These are phyloP conservation scores for Trebouxia gelatinosa DNA, from an alignment of 163 green algal genomes.

Conservation along the genomic window DNA sequence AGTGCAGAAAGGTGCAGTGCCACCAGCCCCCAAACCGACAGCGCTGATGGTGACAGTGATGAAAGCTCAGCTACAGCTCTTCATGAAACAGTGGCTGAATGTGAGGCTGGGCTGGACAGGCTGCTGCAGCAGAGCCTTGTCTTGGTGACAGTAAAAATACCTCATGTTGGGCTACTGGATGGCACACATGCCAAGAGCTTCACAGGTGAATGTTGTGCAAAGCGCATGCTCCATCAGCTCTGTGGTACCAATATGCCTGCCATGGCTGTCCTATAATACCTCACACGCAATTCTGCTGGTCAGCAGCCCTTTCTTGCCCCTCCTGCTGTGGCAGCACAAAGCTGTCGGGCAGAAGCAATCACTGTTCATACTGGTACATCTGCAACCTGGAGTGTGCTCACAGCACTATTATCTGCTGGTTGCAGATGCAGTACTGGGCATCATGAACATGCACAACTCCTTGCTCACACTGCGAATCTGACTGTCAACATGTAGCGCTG, in stretches of 20 bases:
- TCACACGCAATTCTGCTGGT: background rate
- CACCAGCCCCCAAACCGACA: background rate
- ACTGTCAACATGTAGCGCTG: background rate
- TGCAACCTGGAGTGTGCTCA: background rate
- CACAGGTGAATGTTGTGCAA: slow-evolving; percentile 33
- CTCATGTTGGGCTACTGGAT: slow-evolving; percentile 78
- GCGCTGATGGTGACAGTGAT: background rate
- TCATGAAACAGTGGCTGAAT: slow-evolving; percentile 6
- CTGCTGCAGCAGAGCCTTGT: slow-evolving; percentile 35
- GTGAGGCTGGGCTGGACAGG: background rate
- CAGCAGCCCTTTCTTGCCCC: too few species aligned
- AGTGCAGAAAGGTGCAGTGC: background rate
- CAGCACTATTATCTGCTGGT: background rate
- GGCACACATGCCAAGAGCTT: slow-evolving; percentile 80
- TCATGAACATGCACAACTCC: background rate
- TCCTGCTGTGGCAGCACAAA: too few species aligned
- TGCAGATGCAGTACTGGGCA: background rate
- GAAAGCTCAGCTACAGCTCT: background rate
- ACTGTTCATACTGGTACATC: too few species aligned
- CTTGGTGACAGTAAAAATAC: slow-evolving; percentile 79
- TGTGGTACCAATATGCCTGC: background rate
- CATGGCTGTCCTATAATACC: background rate
- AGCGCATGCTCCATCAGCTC: background rate
- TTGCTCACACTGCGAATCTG: background rate
- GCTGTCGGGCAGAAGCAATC: too few species aligned